A percentile compares a stretch with the other conserved stretches of the same genome.
These are phyloP conservation scores for Triglochin maritima DNA, from an alignment of 106 monocot genomes.

Conservation along the genomic window DNA sequence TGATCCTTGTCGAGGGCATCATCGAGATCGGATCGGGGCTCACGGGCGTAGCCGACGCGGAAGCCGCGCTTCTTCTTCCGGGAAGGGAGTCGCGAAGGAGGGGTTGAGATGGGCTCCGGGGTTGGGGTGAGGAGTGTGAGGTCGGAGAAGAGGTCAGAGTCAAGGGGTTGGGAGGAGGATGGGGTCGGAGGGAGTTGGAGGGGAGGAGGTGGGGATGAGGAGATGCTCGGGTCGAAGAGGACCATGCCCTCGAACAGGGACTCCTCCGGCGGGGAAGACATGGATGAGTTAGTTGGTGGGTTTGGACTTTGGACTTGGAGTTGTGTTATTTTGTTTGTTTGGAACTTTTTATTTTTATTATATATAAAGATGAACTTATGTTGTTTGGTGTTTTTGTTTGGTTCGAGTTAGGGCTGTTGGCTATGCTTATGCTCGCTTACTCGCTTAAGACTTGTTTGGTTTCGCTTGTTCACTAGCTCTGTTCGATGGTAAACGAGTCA, in stretches of 20 bases:
- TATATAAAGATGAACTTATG: too few relatives aligned
- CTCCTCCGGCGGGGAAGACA: conserved; percentile 5
- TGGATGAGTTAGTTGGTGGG: too few relatives aligned
- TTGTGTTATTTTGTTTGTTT: too few relatives aligned
- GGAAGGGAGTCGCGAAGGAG: conserved; percentile 36
- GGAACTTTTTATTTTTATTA: too few relatives aligned
- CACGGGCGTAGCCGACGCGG: conserved; percentile 77
- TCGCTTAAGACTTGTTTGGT: too few relatives aligned
- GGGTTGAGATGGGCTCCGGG: not conserved
- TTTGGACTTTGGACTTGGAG: too few relatives aligned
- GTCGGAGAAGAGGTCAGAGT: conserved; percentile 84
- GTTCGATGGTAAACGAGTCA: too few relatives aligned
- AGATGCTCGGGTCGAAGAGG: conserved; percentile 48
- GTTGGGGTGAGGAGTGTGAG: conserved; percentile 44
- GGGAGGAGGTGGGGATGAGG: conserved; percentile 10
- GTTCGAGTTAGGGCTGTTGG: too few relatives aligned
- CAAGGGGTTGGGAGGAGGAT: conserved; percentile 35
- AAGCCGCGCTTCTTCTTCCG: conserved; percentile 90
- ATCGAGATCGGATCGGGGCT: conserved; percentile 5
- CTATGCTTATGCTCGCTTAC: too few relatives aligned
- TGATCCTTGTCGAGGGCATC: not conserved
- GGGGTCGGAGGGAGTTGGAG: conserved; percentile 1
- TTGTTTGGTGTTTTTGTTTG: too few relatives aligned
- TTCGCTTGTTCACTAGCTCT: too few relatives aligned
- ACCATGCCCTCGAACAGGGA: conserved; percentile 95